phyloP scores from a whole-genome alignment of 305 asterid species.

The Fraxinus nigra region DNA sequence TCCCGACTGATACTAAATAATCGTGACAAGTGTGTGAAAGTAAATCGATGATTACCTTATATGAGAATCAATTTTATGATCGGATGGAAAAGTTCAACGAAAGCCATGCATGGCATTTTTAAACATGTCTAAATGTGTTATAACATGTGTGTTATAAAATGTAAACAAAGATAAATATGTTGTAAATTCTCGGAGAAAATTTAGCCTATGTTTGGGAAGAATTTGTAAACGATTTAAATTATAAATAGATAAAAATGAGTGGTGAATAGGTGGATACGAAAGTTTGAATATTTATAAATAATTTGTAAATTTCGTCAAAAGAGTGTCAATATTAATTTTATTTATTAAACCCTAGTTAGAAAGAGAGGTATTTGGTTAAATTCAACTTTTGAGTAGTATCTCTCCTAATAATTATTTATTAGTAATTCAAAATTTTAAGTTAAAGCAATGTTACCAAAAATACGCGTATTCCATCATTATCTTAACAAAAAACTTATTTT shows the following conservation, averaged over 20 bases:
- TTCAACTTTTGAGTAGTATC: background rate
- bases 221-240: too few species aligned
- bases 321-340: background rate
- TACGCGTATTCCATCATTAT: too few species aligned
- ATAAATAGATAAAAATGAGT: background rate
- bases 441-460: background rate
- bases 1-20: background rate
- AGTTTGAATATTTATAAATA: background rate
- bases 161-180: too few species aligned
- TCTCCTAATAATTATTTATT: too few species aligned
- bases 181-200: background rate
- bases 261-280: too few species aligned
- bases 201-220: background rate
- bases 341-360: background rate
- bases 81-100: background rate
- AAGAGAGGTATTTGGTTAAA: background rate
- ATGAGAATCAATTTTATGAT: background rate
- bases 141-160: background rate
- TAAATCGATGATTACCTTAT: background rate
- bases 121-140: background rate
- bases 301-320: background rate
- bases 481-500: too few species aligned
- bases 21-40: background rate
- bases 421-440: background rate
- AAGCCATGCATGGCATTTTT: background rate